Evolutionary conservation across 495 filamentous ascomycete genomes (phyloP).

Genomic region (Penicillium mononematosum): DNA sequence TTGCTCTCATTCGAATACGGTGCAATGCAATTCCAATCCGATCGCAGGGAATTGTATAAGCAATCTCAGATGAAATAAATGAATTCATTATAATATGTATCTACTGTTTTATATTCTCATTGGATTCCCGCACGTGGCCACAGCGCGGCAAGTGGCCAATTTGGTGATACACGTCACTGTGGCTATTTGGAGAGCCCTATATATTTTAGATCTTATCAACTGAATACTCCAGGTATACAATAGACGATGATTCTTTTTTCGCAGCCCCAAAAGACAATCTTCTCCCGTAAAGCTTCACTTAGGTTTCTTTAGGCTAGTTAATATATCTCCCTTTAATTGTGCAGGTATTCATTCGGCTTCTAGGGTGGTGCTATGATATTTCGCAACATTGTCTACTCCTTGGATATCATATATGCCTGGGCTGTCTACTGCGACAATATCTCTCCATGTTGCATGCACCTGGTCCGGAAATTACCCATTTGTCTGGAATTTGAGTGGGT

Average conservation of each 20-base stretch:
- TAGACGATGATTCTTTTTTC: too few species aligned
- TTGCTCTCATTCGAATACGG: background rate
- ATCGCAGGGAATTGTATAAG: background rate
- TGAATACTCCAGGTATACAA: too few species aligned
- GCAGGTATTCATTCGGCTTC: too few species aligned
- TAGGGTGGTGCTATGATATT: too few species aligned
- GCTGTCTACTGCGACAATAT: too few species aligned
- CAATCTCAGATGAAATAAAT: background rate
- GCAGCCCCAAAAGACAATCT: background rate
- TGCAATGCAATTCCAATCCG: background rate
- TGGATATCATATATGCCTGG: too few species aligned
- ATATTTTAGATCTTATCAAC: background rate
- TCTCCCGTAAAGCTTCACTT: conserved; percentile 8
- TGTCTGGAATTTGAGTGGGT: too few species aligned
- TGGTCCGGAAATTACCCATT: too few species aligned
- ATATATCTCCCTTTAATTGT: too few species aligned
- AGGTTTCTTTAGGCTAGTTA: too few species aligned
- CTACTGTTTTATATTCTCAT: background rate
- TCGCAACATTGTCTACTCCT: too few species aligned
- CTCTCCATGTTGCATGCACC: too few species aligned
- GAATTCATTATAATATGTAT: background rate
- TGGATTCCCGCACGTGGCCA: background rate
- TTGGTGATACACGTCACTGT: conserved; percentile 6
- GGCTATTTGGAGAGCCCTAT: background rate
- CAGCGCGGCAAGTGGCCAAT: conserved; percentile 4